Conservation (phyloP, 148 eudicot genomes). For the Fagopyrum esculentum region DNA sequence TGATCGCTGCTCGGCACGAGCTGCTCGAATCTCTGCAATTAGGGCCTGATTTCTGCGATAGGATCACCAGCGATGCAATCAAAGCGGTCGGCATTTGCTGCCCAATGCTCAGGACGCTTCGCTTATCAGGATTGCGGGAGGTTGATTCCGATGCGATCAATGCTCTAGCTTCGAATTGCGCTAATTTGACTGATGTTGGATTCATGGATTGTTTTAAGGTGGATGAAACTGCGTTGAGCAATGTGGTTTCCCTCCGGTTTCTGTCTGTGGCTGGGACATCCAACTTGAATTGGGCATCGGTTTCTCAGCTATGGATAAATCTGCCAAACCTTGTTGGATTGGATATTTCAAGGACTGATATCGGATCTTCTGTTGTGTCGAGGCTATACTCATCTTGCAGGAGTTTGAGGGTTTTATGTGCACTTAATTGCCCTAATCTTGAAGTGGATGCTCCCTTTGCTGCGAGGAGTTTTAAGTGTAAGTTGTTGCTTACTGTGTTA, state of each 20-base stretch:
- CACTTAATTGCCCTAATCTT: conserved; percentile 58
- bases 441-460: conserved; percentile 53
- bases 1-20: conserved; percentile 79
- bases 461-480: conserved; percentile 42
- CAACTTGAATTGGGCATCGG: conserved; percentile 68
- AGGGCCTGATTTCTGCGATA: conserved; percentile 85
- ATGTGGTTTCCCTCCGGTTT: conserved; percentile 48
- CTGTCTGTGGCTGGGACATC: conserved; percentile 82
- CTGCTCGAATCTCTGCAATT: conserved; percentile 57
- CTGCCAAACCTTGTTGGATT: conserved; percentile 63
- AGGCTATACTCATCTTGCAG: conserved; percentile 38
- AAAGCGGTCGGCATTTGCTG: conserved; percentile 75
- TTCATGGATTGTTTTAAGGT: conserved; percentile 76
- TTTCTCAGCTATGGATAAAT: conserved; percentile 53
- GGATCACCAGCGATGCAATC: conserved; percentile 67
- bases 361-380: conserved; percentile 40
- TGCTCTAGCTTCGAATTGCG: conserved; percentile 59
- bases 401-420: conserved; percentile 74
- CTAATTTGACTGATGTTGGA: conserved; percentile 57
- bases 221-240: conserved; percentile 76
- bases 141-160: conserved; percentile 64
- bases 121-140: conserved; percentile 73
- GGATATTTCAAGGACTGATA: conserved; percentile 87
- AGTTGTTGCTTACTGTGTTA: conserved; percentile 49
- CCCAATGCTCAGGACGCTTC: conserved; percentile 39